These are phyloP conservation scores for Scortechinia acanthostroma DNA, from an alignment of 2,329 filamentous ascomycete genomes.

Conservation along the genomic window DNA sequence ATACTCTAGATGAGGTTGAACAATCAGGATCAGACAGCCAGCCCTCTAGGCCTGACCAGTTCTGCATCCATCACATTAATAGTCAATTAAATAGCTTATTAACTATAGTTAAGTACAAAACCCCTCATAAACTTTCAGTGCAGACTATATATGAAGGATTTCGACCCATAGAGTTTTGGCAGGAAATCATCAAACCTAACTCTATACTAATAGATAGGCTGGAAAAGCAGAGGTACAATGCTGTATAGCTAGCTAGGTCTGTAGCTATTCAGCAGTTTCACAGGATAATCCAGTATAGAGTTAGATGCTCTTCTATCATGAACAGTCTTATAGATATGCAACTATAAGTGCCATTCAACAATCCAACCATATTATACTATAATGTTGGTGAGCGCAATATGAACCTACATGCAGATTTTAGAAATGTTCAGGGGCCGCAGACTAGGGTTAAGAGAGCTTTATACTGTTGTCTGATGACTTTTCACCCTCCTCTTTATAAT, in stretches of 20 bases:
- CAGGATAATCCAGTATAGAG: neutral
- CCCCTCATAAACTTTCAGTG: slow-evolving; percentile 7
- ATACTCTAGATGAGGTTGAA: slow-evolving; percentile 9
- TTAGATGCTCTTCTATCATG: neutral
- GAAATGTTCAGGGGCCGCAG: too few species aligned
- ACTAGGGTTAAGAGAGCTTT: too few species aligned
- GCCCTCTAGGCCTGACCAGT: slow-evolving; percentile 10
- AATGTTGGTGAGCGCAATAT: neutral
- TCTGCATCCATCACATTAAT: slow-evolving; percentile 11
- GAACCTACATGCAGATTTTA: too few species aligned
- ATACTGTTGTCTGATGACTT: too few species aligned
- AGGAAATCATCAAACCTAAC: neutral
- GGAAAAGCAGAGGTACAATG: neutral
- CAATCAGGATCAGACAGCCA: slow-evolving; percentile 5
- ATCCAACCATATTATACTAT: neutral
- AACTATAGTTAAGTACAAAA: slow-evolving; percentile 7
- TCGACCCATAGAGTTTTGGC: slow-evolving; percentile 9
- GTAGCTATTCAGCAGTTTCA: neutral
- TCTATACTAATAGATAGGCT: neutral
- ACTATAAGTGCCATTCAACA: neutral
- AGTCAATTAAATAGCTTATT: slow-evolving; percentile 7
- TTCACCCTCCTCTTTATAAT: too few species aligned
- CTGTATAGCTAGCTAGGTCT: neutral
- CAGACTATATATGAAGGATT: slow-evolving; percentile 8
- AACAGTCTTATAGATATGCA: neutral